Evolutionary conservation across 345 rosid genomes (phyloP).

Genomic region (Murraya paniculata): DNA sequence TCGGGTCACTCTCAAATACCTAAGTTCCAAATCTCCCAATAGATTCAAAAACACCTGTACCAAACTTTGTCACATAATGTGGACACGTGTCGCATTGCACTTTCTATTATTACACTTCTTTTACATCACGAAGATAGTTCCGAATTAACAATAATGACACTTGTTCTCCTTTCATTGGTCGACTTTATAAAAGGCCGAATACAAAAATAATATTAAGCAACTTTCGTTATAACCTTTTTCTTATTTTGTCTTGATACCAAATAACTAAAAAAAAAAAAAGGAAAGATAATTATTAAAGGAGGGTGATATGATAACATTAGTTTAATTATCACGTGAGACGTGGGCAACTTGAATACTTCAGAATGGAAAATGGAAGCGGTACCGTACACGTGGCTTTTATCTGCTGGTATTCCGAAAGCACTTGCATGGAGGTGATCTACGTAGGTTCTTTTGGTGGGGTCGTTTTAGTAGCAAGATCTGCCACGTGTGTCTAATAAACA

Average conservation of each 20-base stretch:
- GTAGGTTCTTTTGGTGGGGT: constrained; percentile 15
- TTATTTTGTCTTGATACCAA: not conserved
- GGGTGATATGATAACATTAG: not conserved
- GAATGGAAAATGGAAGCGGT: not conserved
- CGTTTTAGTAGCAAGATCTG: not conserved
- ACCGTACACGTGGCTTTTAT: constrained; percentile 35
- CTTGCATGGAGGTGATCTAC: constrained; percentile 32
- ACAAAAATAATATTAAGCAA: not conserved
- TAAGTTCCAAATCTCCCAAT: not conserved
- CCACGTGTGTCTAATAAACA: constrained; percentile 25
- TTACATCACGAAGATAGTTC: constrained; percentile 24
- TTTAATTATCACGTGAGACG: constrained; percentile 40
- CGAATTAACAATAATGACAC: not conserved
- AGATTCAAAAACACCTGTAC: not conserved
- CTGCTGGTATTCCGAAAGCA: constrained; percentile 13
- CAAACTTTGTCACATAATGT: not conserved
- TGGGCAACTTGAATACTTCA: constrained; percentile 26
- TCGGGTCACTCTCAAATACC: not conserved
- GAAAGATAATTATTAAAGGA: not conserved
- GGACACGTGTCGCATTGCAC: constrained; percentile 25
- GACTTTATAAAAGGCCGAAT: not conserved
- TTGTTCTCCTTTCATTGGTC: not conserved
- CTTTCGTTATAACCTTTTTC: not conserved
- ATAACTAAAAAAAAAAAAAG: not conserved
- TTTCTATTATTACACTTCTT: not conserved